phyloP scores from a whole-genome alignment of 345 rosid genomes.

The Hevea brasiliensis region DNA sequence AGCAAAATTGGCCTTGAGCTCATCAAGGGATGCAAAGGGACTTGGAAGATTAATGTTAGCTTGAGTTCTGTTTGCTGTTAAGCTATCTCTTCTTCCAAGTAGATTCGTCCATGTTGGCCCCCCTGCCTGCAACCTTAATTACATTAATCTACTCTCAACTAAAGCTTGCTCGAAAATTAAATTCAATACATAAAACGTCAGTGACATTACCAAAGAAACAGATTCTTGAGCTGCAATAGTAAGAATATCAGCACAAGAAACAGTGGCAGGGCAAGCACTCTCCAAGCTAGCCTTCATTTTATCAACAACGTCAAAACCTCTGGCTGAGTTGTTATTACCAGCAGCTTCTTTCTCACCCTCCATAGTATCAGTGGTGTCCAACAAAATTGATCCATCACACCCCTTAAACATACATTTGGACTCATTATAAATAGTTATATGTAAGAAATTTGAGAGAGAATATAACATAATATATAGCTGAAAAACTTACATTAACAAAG shows the following conservation, averaged over 20 bases:
- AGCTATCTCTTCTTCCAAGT: constrained; percentile 37
- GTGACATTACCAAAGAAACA: constrained; percentile 15
- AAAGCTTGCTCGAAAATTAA: too few relatives aligned
- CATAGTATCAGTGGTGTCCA: constrained; percentile 12
- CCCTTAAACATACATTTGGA: constrained; percentile 34
- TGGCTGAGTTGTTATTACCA: constrained; percentile 47
- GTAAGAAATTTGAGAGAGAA: not conserved
- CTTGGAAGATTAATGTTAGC: constrained; percentile 18
- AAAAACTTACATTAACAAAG: constrained; percentile 30
- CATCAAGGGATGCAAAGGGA: not conserved
- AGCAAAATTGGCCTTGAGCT: constrained; percentile 11
- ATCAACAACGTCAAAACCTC: constrained; percentile 55
- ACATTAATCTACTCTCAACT: too few relatives aligned
- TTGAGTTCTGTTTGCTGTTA: constrained; percentile 24
- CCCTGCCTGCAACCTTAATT: constrained; percentile 17
- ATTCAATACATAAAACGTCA: too few relatives aligned
- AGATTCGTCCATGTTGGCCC: constrained; percentile 34
- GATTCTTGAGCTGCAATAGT: constrained; percentile 34
- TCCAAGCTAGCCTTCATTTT: constrained; percentile 47
- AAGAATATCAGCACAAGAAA: constrained; percentile 20
- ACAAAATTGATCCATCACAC: constrained; percentile 16
- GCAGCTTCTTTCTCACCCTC: constrained; percentile 6
- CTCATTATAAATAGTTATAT: too few relatives aligned
- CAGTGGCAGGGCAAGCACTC: constrained; percentile 1
- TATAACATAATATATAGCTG: too few relatives aligned